phyloP scores from a whole-genome alignment of 306 rosid species.

The Cicer bijugum region DNA sequence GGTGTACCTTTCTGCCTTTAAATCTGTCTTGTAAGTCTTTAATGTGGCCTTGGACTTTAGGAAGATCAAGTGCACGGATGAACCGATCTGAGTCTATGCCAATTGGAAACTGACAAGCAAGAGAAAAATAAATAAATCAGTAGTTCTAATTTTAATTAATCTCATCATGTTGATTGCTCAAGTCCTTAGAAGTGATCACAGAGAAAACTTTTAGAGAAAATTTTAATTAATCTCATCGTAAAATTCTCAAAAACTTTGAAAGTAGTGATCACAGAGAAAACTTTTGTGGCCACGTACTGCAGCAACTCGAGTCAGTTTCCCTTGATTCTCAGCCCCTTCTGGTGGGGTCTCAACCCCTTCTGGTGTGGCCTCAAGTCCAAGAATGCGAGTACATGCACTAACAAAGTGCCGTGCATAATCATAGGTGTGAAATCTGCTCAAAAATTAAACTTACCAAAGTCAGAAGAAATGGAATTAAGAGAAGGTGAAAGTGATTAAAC shows the following conservation, averaged over 20 bases:
- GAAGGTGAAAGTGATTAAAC: not conserved
- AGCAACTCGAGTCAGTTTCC: slow-evolving; percentile 93
- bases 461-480: slow-evolving; percentile 38
- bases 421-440: slow-evolving; percentile 84
- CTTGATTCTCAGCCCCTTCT: slow-evolving; percentile 98
- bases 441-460: slow-evolving; percentile 20
- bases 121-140: slow-evolving; percentile 41
- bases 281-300: slow-evolving; percentile 57
- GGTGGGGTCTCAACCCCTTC: slow-evolving; percentile 96
- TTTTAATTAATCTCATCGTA: too few species aligned
- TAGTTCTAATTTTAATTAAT: slow-evolving; percentile 44
- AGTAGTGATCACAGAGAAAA: not conserved
- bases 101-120: slow-evolving; percentile 83
- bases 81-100: slow-evolving; percentile 92
- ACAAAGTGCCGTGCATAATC: slow-evolving; percentile 98
- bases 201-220: not conserved
- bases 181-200: slow-evolving; percentile 2
- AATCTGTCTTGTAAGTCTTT: slow-evolving; percentile 84
- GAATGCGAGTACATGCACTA: slow-evolving; percentile 96
- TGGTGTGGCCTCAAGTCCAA: slow-evolving; percentile 95
- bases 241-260: slow-evolving; percentile 41
- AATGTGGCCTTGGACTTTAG: slow-evolving; percentile 76
- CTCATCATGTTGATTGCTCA: slow-evolving; percentile 39
- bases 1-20: slow-evolving; percentile 80
- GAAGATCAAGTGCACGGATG: slow-evolving; percentile 74